Evolutionary conservation across 202 grass and related monocot species (phyloP), one percentile per base, ranked within the genome.

Genomic region (Hordeum pubiflorum): DNA sequence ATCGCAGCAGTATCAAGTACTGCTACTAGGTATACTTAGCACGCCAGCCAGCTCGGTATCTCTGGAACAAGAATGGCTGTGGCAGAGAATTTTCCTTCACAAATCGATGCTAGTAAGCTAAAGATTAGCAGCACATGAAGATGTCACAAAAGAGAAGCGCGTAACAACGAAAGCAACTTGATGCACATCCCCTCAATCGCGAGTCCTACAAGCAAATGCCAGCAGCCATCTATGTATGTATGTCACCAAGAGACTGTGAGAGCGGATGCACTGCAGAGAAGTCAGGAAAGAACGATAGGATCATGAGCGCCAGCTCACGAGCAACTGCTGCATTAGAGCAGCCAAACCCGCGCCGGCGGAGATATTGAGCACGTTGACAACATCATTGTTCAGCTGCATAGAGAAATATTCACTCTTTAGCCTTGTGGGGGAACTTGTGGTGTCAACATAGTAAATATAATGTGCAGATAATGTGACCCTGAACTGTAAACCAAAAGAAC

Each of bases 331-430:
- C 74, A 95, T 85, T 78, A 93, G 59, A 85, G 95, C 60, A 70
- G 92, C 83, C 20, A 93, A 80, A 64, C 88, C 85, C 75, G 68
- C 92, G 60, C 96, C 90, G 10, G 83, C 86, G 6, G 89, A 90
- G 81, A 99, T 90, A 78, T 95, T 99, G 60, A 99, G 78, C 72
- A 95, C 86, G 80, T 99, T 95, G 55, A 96, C 92, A 73, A 89
- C 68, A 79, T 93, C 96, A 48, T 99, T 99, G 82, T 95, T 99
- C 80, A 99, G 66, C 96, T 99, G 84, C 84, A 76, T 32, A 79
- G 22, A 79, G 14, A 44, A 82, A 82, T 32, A 72, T 26, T 50
- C 31, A 75, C n/a, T 10, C 29, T 18, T 81, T 64, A 81, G 43
- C n/a, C 64, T 82, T 72, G 39, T 41, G 15, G 9, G 8, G 21